Evolutionary conservation across 352 stramenopile species (phyloP).

Genomic region (Globisporangium perplexum): DNA sequence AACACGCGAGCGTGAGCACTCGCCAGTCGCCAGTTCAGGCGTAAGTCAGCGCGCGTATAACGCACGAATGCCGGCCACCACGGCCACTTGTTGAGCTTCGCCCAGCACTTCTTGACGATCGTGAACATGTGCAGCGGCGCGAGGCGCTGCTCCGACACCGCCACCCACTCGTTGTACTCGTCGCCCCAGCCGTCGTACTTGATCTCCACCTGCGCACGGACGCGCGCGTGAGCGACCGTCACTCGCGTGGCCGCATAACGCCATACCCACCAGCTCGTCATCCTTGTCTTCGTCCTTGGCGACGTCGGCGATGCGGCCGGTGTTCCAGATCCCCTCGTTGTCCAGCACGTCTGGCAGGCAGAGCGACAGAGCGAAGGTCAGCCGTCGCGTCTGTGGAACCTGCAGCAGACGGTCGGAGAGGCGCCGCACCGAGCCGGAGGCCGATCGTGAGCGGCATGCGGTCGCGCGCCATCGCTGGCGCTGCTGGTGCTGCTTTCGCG

Average conservation of each 20-base stretch:
- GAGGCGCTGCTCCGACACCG: conserved; percentile 43
- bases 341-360: conserved; percentile 72
- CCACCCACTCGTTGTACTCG: conserved; percentile 78
- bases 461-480: conserved; percentile 14
- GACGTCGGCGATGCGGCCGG: conserved; percentile 58
- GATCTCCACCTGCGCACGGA: conserved; percentile 46
- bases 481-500: background rate
- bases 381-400: conserved; percentile 9
- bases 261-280: conserved; percentile 50
- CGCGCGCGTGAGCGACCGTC: background rate
- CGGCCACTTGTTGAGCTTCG: conserved; percentile 78
- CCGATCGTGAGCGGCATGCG: conserved; percentile 59
- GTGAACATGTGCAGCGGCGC: conserved; percentile 78
- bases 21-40: background rate
- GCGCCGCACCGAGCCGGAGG: conserved; percentile 50
- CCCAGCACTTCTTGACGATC: conserved; percentile 84
- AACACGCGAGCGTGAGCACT: background rate
- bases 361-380: background rate
- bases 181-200: conserved; percentile 83
- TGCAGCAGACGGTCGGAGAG: background rate
- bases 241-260: background rate
- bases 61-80: conserved; percentile 78
- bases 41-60: too few species aligned
- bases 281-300: conserved; percentile 51
- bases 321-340: conserved; percentile 84